phyloP scores from a whole-genome alignment of 805 yeast species.

The Debaryomyces prosopidis region DNA sequence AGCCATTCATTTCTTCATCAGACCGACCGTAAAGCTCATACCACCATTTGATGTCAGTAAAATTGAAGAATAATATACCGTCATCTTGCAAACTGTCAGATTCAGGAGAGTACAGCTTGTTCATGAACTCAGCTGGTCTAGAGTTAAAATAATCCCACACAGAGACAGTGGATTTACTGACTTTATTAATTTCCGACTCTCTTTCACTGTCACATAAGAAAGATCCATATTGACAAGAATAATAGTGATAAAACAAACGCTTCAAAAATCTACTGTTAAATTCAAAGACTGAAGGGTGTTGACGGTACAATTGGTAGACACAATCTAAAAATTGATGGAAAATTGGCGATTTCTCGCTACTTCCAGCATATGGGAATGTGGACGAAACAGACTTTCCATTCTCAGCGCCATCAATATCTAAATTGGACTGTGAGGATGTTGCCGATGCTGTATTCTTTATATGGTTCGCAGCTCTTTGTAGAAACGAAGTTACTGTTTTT shows the following conservation, averaged over 20 bases:
- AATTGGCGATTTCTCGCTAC: conserved; percentile 66
- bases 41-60: conserved; percentile 81
- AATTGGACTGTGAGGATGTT: conserved; percentile 15
- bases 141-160: conserved; percentile 95
- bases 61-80: conserved; percentile 59
- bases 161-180: conserved; percentile 57
- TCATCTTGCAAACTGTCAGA: conserved; percentile 22
- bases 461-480: conserved; percentile 42
- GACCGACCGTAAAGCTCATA: conserved; percentile 76
- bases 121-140: conserved; percentile 67
- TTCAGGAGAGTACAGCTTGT: conserved; percentile 38
- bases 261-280: conserved; percentile 87
- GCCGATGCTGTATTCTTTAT: conserved; percentile 38
- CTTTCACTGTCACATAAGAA: conserved; percentile 75
- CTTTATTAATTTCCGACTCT: conserved; percentile 46
- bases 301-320: conserved; percentile 74
- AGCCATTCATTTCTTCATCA: conserved; percentile 54
- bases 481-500: conserved; percentile 35
- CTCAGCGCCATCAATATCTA: conserved; percentile 24
- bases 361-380: conserved; percentile 35
- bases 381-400: conserved; percentile 24
- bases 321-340: conserved; percentile 94
- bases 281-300: conserved; percentile 74
- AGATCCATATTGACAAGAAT: conserved; percentile 94
- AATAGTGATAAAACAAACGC: conserved; percentile 80